Evolutionary conservation across 805 yeast species (phyloP).

Genomic region (Diddensiella transvaalensis): DNA sequence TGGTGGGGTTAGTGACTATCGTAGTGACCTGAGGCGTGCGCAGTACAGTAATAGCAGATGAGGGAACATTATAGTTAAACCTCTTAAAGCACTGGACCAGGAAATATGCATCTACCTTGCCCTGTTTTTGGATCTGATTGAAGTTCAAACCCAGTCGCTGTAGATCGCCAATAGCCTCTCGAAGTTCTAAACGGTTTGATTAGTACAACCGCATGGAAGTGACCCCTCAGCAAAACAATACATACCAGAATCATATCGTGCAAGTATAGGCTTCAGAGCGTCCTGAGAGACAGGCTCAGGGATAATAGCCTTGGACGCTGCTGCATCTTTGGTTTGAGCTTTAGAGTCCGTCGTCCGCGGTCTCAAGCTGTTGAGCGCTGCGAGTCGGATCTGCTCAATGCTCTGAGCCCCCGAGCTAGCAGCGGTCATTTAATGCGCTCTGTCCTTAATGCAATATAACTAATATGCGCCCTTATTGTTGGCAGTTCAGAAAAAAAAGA

Average conservation of each 20-base stretch:
- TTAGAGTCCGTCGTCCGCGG: not conserved
- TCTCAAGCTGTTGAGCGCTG: slow-evolving; percentile 18
- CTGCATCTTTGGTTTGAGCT: not conserved
- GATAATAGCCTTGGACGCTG: not conserved
- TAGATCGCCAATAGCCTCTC: slow-evolving; percentile 22
- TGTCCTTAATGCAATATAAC: no score
- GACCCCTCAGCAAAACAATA: no score
- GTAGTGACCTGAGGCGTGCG: no score
- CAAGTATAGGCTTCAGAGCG: not conserved
- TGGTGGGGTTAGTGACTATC: no score
- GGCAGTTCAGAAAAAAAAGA: no score
- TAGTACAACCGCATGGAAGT: no score
- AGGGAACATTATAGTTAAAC: not conserved
- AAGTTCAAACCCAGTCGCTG: slow-evolving; percentile 27
- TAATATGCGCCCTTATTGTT: no score
- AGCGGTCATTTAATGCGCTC: not conserved
- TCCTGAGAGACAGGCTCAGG: not conserved
- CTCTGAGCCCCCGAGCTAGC: not conserved
- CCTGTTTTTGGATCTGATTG: slow-evolving; percentile 25
- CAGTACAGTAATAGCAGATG: not conserved
- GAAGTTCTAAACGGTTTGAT: slow-evolving; percentile 7
- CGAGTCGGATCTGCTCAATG: slow-evolving; percentile 19
- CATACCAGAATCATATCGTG: not conserved
- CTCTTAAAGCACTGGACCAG: slow-evolving; percentile 11
- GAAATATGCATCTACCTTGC: slow-evolving; percentile 16